These are phyloP conservation scores for Cynara cardunculus DNA, from an alignment of 129 eudicot species.

Conservation along the genomic window DNA sequence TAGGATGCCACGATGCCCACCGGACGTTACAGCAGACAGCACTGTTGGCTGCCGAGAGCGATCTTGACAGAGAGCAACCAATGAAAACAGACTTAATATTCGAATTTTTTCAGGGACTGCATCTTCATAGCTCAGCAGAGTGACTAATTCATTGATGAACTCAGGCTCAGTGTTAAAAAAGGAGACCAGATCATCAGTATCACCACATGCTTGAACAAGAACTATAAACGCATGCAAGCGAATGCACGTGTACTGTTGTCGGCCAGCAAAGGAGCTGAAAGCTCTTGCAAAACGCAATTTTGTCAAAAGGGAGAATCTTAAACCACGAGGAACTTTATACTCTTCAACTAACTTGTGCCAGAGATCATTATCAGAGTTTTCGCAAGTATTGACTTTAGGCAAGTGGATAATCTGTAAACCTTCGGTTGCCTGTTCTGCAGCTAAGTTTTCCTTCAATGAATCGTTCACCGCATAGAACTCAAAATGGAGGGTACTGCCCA, in stretches of 20 bases:
- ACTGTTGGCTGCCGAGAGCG: conserved; percentile 92
- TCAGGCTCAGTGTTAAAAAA: conserved; percentile 95
- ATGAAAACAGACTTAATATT: conserved; percentile 60
- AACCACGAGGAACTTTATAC: conserved; percentile 62
- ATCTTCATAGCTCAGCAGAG: conserved; percentile 85
- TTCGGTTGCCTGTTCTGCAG: conserved; percentile 41
- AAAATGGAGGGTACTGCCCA: conserved; percentile 91
- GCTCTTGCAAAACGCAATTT: conserved; percentile 93
- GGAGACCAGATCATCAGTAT: conserved; percentile 68
- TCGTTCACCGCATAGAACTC: conserved; percentile 76
- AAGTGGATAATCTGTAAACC: conserved; percentile 83
- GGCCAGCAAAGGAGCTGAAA: conserved; percentile 60
- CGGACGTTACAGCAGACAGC: conserved; percentile 92
- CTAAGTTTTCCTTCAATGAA: conserved; percentile 29
- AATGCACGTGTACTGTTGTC: conserved; percentile 91
- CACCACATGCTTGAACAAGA: conserved; percentile 89
- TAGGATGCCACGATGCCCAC: conserved; percentile 96
- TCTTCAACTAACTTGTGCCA: conserved; percentile 60
- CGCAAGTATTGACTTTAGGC: conserved; percentile 47
- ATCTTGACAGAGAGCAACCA: conserved; percentile 95
- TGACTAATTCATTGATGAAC: conserved; percentile 87
- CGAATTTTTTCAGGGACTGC: conserved; percentile 87
- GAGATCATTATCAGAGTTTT: conserved; percentile 79
- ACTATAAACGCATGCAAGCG: conserved; percentile 87
- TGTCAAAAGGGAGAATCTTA: conserved; percentile 86